Base-by-base conservation (phyloP, 306 rosid species). In the Casuarina equisetifolia region DNA sequence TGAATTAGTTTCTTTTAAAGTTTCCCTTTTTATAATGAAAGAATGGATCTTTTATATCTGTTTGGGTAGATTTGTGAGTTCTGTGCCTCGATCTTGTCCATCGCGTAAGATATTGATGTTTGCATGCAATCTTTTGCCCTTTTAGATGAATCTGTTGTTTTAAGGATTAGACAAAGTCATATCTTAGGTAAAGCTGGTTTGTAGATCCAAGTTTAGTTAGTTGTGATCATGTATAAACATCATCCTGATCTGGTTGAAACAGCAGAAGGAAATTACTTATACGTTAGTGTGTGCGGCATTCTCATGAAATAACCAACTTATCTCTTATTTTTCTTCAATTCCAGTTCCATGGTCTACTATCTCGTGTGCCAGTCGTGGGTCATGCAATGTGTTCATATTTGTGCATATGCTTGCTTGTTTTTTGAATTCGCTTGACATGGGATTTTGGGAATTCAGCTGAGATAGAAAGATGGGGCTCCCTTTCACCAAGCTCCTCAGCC, bases 401-500 rank as follows among this genome's bases (percentile, higher is more conserved):
- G 32, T 53, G 51, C 61, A 71, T 62, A 62, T 9, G 57, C 12
- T 0, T 19, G 16, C 32, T 25, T 25, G 32, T 25, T 25, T 25
- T 51, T 43, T 53, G 1, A 51, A 9, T 52, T 73, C 62, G 19
- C 72, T 51, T 82, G 78, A 52, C 54, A 71, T 59, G 45, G 54
- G 40, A 5, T 75, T 36, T 17, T 48, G 55, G 68, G 79, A 38
- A 40, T 79, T 25, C 88, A 88, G 89, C 69, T 73, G 63, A 54
- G 79, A 46, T 73, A 73, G 57, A 70, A 84, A 82, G 79, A 90
- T 90, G 90, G 94, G 94, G 82, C 70, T 90, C 76, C 81, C 90
- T 63, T 90, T 90, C 84, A 74, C 86, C 82, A 90, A 90, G 81
- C 87, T 90, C 43, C 86, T 90, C 62, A 86, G 92, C 78, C 89